Conservation (phyloP, 441 rosid genomes). For the Erodium moschatum region DNA sequence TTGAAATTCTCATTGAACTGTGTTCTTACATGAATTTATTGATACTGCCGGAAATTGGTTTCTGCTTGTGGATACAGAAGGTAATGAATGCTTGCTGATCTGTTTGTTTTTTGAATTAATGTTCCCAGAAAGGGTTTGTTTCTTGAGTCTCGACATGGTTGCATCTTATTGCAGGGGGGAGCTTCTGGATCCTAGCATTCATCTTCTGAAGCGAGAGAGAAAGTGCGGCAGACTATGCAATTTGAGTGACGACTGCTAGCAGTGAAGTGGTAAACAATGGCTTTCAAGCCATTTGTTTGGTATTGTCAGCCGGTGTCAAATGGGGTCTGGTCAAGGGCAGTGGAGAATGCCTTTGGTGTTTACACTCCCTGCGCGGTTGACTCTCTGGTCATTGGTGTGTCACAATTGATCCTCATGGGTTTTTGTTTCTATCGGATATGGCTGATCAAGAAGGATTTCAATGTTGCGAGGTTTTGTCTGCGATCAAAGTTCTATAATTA, state of each 20-base stretch:
- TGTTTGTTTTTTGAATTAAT: not conserved
- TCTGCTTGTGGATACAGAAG: not conserved
- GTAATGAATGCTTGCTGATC: not conserved
- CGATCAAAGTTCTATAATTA: slow-evolving; percentile 65
- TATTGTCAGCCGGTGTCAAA: slow-evolving; percentile 65
- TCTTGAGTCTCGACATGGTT: not conserved
- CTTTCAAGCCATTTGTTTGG: slow-evolving; percentile 64
- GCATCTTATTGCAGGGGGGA: slow-evolving; percentile 22
- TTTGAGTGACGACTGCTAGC: slow-evolving; percentile 19
- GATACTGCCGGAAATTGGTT: not conserved
- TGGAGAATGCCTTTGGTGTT: slow-evolving; percentile 76
- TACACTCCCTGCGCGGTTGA: slow-evolving; percentile 91
- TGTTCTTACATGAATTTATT: not conserved
- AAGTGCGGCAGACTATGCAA: slow-evolving; percentile 21
- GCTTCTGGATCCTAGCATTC: not conserved
- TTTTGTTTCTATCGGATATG: slow-evolving; percentile 71
- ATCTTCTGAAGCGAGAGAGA: slow-evolving; percentile 13
- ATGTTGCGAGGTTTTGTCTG: slow-evolving; percentile 54
- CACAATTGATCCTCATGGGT: slow-evolving; percentile 58
- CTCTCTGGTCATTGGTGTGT: slow-evolving; percentile 52
- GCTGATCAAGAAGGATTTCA: slow-evolving; percentile 58
- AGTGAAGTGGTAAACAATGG: slow-evolving; percentile 36
- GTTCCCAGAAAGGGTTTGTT: not conserved
- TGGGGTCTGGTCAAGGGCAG: slow-evolving; percentile 72
- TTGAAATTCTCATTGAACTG: not conserved